A percentile compares a stretch with the other conserved stretches of the same genome.
phyloP scores from a whole-genome alignment of 805 yeast genomes.

The Ogataea ganodermae region DNA sequence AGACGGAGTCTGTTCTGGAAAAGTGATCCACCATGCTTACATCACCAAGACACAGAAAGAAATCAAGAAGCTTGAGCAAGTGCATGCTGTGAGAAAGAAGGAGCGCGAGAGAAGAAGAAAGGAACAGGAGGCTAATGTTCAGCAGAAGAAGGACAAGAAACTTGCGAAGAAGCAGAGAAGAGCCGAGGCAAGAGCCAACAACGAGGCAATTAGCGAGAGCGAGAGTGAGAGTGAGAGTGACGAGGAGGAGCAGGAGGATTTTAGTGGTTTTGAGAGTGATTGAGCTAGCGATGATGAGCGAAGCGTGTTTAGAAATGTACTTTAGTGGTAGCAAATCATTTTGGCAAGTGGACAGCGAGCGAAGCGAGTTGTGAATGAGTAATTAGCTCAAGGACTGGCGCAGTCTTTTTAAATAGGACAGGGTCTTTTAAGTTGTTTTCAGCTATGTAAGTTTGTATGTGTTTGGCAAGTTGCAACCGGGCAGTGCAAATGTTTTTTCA shows the following conservation, averaged over 20 bases:
- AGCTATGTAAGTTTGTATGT: no score
- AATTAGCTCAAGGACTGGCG: no score
- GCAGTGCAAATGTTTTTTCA: no score
- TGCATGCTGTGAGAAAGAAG: constrained; percentile 61
- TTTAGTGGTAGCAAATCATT: neutral
- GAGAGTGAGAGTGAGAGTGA: constrained; percentile 32
- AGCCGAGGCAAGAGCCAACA: constrained; percentile 39
- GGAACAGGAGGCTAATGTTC: constrained; percentile 77
- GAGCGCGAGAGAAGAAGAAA: constrained; percentile 72
- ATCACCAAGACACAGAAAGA: constrained; percentile 67
- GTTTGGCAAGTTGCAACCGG: no score
- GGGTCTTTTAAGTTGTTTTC: no score
- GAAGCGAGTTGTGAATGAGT: no score
- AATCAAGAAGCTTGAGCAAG: constrained; percentile 59
- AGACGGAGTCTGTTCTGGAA: constrained; percentile 88
- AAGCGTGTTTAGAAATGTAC: constrained; percentile 1
- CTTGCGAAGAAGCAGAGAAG: constrained; percentile 72
- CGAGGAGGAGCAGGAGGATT: constrained; percentile 28
- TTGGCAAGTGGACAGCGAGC: neutral
- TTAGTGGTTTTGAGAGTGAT: constrained; percentile 19
- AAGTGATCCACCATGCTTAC: constrained; percentile 78
- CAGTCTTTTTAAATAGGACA: no score
- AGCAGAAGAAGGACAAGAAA: constrained; percentile 70
- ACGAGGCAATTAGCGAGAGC: constrained; percentile 38
- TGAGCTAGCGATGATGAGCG: neutral